Base-by-base conservation (phyloP, 2,329 filamentous ascomycete genomes). In the Piedraia hortae region DNA sequence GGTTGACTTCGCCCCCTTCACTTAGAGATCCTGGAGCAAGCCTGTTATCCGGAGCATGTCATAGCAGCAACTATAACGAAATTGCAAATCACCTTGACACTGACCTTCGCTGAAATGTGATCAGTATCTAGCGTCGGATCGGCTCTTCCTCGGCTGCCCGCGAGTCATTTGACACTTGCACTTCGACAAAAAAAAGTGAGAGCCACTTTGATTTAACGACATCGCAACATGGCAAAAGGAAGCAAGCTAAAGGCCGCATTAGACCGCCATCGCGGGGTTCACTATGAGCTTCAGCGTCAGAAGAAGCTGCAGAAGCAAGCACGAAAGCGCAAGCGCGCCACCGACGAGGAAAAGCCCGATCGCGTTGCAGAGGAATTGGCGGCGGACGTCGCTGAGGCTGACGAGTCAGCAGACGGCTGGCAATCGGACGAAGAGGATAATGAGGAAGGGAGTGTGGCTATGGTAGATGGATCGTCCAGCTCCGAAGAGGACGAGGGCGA, bases 281-380 rank as follows among this genome's bases (percentile, higher is more conserved):
- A 85, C 34, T 69, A 72, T 29, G 67, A 70, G 31, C 56, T 75
- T 23, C 73, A 82, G 44, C 65, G 73, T 10, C 38, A 44, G 27
- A 43, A 42, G 30, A 42, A 41, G 28, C 29, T 34, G 24, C 39
- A 82, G 43, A 63, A 62, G 37, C 49, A 47, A 33, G 54, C 46
- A 28, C 53, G 49, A 46, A 58, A 54, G 45, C 43, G 46, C 28
- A 55, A 51, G 39, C 26, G 29, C 20, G 22, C 32, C 19, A 34
- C 29, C n/a, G 35, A 36, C 6, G 32, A 33, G 12, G 27, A 27
- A 6, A 24, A 32, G 13, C 20, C 7, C 11, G 14, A 22, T 4
- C 14, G 6, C 10, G 14, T 14, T 16, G 19, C 19, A 14, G 7
- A 13, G 21, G 28, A 29, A 24, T 24, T 28, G 10, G 20, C 26